Base-by-base conservation (phyloP, 768 basidiomycete species). In the Agaricus blazei region DNA sequence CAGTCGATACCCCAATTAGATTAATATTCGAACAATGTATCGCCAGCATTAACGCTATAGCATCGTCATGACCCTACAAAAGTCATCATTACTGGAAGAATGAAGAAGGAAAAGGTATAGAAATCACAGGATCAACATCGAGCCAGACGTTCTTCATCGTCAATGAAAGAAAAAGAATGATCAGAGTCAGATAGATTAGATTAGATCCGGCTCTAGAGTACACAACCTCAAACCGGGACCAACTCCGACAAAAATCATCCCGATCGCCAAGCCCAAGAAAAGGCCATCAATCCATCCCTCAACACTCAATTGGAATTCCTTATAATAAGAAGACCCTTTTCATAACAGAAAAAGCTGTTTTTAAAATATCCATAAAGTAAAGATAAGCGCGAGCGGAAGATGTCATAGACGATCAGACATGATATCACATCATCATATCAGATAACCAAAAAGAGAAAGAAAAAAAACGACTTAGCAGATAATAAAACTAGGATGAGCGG, bases 31-130 rank as follows among this genome's bases (percentile, higher is more conserved):
- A 75, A 11, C 77, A 76, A 60, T 90, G 82, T 4, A 88, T 64
- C 3, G 90, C 90, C 8, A 94, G 71, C 64, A 95, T 72, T 49
- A 95, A 84, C 3, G 90, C 91, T 9, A 83, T 84, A 4, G 89
- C 93, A 71, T 95, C 93, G 63, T 96, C 93, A 63, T 95, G 93
- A 12, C 93, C 92, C 89, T 91, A 53, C n/a, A 45, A 48, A 4
- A 29, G 4, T 19, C 19, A 19, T 19, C 19, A 19, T 19, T 19
- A 19, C 19, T 19, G 19, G 19, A 1, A 19, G 19, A 19, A 19
- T 1, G 19, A 8, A 9, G 9, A 46, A 46, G 3, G 15, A 12
- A 48, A 31, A 34, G 15, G 2, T 2, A 48, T 3, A 34, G 7
- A 34, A 8, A 11, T 4, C 65, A 85, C 85, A 11, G 86, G 84